Percentiles rank a stretch among this genome's conserved stretches.
These are phyloP conservation scores for Bacidia gigantensis DNA, from an alignment of 495 filamentous ascomycete genomes.

Conservation along the genomic window DNA sequence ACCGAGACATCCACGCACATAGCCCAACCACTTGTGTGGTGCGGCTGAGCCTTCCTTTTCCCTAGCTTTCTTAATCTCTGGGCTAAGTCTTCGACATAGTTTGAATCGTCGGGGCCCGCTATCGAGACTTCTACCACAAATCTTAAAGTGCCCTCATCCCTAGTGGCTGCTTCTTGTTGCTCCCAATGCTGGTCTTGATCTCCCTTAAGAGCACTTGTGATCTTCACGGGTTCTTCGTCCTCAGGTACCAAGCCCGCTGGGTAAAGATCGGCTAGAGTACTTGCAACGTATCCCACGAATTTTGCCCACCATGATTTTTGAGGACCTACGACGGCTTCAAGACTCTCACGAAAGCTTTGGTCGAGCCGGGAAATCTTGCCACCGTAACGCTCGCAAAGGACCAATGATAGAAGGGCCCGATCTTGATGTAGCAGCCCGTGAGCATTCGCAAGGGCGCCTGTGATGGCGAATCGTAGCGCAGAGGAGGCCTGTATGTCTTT, in stretches of 20 bases:
- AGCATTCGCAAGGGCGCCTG: slow-evolving; percentile 45
- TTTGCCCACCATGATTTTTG: slow-evolving; percentile 46
- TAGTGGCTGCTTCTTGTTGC: too few relatives aligned
- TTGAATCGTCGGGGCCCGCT: too few relatives aligned
- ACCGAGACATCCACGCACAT: too few relatives aligned
- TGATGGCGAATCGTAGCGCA: slow-evolving; percentile 59
- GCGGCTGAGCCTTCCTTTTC: too few relatives aligned
- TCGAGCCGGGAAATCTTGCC: slow-evolving; percentile 45
- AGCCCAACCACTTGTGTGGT: too few relatives aligned
- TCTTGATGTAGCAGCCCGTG: slow-evolving; percentile 63
- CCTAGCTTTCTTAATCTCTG: too few relatives aligned
- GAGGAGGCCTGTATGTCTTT: slow-evolving; percentile 46
- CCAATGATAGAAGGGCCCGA: slow-evolving; percentile 56
- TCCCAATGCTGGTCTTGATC: too few relatives aligned
- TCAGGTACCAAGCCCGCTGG: slow-evolving; percentile 34
- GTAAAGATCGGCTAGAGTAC: slow-evolving; percentile 33
- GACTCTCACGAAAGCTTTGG: slow-evolving; percentile 28
- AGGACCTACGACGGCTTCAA: slow-evolving; percentile 33
- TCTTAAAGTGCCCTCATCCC: too few relatives aligned
- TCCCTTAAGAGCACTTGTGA: too few relatives aligned
- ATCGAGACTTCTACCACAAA: too few relatives aligned
- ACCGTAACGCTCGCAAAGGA: slow-evolving; percentile 66
- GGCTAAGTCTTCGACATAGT: too few relatives aligned
- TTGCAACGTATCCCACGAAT: slow-evolving; percentile 44
- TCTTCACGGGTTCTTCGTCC: slow-evolving; percentile 2